phyloP scores from a whole-genome alignment of 2,329 filamentous ascomycete species.

The Colletotrichum scovillei region DNA sequence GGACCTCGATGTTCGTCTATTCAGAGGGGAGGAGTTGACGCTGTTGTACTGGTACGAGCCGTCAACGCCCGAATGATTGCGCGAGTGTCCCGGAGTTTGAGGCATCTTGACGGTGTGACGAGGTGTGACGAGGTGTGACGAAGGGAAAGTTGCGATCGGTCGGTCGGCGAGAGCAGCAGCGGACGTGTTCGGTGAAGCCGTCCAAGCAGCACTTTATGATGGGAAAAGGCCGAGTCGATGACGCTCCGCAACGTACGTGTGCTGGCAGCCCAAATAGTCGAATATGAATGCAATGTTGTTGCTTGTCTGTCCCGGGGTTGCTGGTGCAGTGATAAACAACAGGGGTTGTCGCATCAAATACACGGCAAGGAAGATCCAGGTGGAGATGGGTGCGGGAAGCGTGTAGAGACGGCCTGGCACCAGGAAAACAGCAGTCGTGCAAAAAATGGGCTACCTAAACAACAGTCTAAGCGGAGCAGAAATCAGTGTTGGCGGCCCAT shows the following conservation, averaged over 20 bases:
- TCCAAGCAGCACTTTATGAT: neutral
- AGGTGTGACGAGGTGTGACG: no score
- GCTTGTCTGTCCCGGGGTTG: constrained; percentile 33
- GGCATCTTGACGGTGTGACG: constrained; percentile 50
- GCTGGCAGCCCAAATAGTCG: constrained; percentile 9
- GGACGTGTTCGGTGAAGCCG: neutral
- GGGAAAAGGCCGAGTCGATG: constrained; percentile 7
- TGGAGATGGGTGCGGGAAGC: constrained; percentile 3
- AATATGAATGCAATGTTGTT: constrained; percentile 23
- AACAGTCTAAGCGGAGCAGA: constrained; percentile 7
- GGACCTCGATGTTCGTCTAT: constrained; percentile 62
- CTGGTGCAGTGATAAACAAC: constrained; percentile 36
- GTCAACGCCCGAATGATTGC: constrained; percentile 67
- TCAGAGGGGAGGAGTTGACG: constrained; percentile 56
- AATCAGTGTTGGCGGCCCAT: neutral
- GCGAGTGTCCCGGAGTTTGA: constrained; percentile 69
- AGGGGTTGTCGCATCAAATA: constrained; percentile 38
- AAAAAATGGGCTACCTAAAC: neutral
- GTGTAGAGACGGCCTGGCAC: neutral
- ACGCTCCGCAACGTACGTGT: constrained; percentile 17
- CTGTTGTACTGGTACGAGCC: constrained; percentile 48
- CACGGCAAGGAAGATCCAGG: constrained; percentile 28
- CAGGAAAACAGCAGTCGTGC: constrained; percentile 6
- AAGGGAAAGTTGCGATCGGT: neutral
- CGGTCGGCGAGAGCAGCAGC: neutral